Percentiles rank a stretch among this genome's conserved stretches.
phyloP scores from a whole-genome alignment of 441 rosid species.

The Jatropha multifida region DNA sequence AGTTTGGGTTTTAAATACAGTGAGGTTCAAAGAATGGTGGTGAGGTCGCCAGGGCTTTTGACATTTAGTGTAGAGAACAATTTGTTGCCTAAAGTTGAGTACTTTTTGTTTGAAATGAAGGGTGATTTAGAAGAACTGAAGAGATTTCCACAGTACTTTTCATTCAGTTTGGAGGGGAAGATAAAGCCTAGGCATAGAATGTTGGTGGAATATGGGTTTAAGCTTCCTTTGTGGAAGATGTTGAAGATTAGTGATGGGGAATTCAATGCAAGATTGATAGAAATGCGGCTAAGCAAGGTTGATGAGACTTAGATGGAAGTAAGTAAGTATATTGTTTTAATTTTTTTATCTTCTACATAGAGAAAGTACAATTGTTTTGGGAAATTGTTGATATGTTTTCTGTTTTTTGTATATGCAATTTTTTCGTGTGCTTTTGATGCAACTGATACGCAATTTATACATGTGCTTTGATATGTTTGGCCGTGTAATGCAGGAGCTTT shows the following conservation, averaged over 20 bases:
- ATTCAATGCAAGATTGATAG: constrained; percentile 53
- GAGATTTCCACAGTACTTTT: constrained; percentile 81
- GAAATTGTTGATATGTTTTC: constrained; percentile 6
- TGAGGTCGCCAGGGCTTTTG: constrained; percentile 72
- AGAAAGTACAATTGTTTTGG: neutral
- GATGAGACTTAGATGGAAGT: constrained; percentile 28
- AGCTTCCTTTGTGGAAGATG: constrained; percentile 69
- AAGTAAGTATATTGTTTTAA: constrained; percentile 17
- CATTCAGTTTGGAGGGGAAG: constrained; percentile 84
- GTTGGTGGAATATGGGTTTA: constrained; percentile 53
- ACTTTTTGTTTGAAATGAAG: constrained; percentile 58
- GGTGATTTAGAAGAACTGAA: constrained; percentile 61
- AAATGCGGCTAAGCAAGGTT: constrained; percentile 43
- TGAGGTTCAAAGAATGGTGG: constrained; percentile 63
- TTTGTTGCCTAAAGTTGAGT: constrained; percentile 59
- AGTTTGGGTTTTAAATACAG: constrained; percentile 51
- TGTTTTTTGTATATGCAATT: neutral
- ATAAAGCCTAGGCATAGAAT: constrained; percentile 75
- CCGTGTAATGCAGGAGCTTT: constrained; percentile 1
- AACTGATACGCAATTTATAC: neutral
- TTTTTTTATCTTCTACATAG: neutral
- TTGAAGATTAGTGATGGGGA: constrained; percentile 79
- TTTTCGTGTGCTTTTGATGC: too few relatives aligned
- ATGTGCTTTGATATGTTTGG: neutral
- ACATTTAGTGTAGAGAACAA: constrained; percentile 69